phyloP scores from a whole-genome alignment of 805 yeast genomes.

The Scheffersomyces spartinae region DNA sequence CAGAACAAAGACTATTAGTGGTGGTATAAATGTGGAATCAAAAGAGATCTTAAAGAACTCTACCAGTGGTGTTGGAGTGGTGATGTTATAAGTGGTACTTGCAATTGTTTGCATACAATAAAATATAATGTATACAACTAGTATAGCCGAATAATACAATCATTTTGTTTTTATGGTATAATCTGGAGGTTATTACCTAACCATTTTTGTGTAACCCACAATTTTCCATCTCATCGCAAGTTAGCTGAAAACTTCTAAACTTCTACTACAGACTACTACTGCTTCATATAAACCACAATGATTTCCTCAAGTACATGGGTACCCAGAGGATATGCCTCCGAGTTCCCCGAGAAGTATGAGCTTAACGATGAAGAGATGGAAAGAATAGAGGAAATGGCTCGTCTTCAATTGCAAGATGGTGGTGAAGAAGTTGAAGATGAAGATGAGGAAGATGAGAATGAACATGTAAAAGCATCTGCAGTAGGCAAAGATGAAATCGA shows the following conservation, averaged over 20 bases:
- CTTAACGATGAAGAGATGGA: slow-evolving; percentile 88
- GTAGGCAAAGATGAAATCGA: slow-evolving; percentile 42
- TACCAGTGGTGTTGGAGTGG: slow-evolving; percentile 83
- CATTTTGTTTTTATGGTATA: too few relatives aligned
- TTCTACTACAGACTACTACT: too few relatives aligned
- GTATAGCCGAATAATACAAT: too few relatives aligned
- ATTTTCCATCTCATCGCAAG: too few relatives aligned
- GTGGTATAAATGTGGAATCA: slow-evolving; percentile 57
- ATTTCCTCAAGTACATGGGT: slow-evolving; percentile 93
- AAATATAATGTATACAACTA: too few relatives aligned
- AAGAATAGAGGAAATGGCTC: slow-evolving; percentile 77
- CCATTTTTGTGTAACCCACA: too few relatives aligned
- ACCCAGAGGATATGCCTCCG: slow-evolving; percentile 90
- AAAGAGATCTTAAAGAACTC: slow-evolving; percentile 40
- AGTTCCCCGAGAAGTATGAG: slow-evolving; percentile 82
- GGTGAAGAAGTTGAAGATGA: slow-evolving; percentile 48
- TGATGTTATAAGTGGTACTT: slow-evolving; percentile 68
- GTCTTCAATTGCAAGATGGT: slow-evolving; percentile 71
- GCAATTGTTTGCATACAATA: too few relatives aligned
- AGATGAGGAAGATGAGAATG: slow-evolving; percentile 18
- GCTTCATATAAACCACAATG: too few relatives aligned
- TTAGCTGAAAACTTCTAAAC: too few relatives aligned
- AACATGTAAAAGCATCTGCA: slow-evolving; percentile 13
- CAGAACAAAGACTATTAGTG: slow-evolving; percentile 65
- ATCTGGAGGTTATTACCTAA: too few relatives aligned